Base-by-base conservation (phyloP, 2,329 filamentous ascomycete genomes). In the Pyrenochaeta sp. region DNA sequence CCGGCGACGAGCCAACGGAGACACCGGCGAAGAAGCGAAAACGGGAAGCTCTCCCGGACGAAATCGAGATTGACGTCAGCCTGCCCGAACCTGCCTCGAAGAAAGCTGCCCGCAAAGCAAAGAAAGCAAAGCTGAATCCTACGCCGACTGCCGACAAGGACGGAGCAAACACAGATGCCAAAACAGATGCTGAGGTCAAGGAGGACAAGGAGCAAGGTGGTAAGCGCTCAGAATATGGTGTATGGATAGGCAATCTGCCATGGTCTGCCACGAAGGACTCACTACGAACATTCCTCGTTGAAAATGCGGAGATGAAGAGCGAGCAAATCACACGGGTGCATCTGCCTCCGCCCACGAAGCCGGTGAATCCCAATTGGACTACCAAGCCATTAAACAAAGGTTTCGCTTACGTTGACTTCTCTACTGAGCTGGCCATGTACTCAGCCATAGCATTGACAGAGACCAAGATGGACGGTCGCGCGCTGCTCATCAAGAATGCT, bases 171-270 rank as follows among this genome's bases (percentile, higher is more conserved):
- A 19, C 62, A 27, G 60, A 56, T 44, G 44, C 54, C 34, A 59
- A 63, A 25, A 43, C 52, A 13, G 67, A 72, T 10, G 80, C 82
- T 51, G 72, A 77, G 10, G 71, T 81, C 60, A 67, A 71, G 58
- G 61, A 62, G 27, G 59, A 64, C 32, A 71, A 77, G 44, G 70
- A 72, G 12, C 77, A 79, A 53, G 67, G 69, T 12, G 78, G 78
- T 49, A 80, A 83, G 67, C 89, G 92, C 58, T 95, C 92, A 9
- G 88, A 91, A 19, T 88, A 92, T 77, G 92, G 93, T 61, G 87
- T 99, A 65, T 99, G 95, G 95, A 91, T 99, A 68, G 95, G 96
- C 69, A 99, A 99, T 78, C 80, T 99, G 62, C 87, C 91, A n/a
- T 99, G 94, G 83, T 87, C 86, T 46, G 83, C 90, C 40, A 95